phyloP scores from a whole-genome alignment of 2,329 filamentous ascomycete species.

The Aschersonia sp. region DNA sequence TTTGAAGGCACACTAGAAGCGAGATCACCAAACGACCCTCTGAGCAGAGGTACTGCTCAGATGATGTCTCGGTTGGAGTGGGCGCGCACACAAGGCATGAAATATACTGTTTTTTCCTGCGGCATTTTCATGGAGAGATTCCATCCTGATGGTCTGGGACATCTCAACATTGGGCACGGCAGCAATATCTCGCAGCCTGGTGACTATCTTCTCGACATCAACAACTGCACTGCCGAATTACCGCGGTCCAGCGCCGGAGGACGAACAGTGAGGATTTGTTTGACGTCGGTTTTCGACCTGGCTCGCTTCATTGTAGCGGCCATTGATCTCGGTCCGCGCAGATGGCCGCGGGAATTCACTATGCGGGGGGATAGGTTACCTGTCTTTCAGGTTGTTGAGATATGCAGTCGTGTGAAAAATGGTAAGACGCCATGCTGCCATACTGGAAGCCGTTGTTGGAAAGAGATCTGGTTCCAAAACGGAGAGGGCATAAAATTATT shows the following conservation, averaged over 20 bases:
- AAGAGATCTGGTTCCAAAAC: no score
- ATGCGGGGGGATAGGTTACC: slow-evolving; percentile 54
- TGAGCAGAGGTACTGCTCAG: slow-evolving; percentile 45
- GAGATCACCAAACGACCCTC: slow-evolving; percentile 31
- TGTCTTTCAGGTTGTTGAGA: slow-evolving; percentile 41
- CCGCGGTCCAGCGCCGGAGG: slow-evolving; percentile 38
- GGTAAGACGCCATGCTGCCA: slow-evolving; percentile 14
- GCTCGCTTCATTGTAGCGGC: slow-evolving; percentile 59
- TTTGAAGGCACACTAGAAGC: slow-evolving; percentile 49
- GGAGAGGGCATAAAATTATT: neutral
- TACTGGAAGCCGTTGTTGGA: no score
- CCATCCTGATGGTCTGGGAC: slow-evolving; percentile 48
- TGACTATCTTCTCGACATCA: slow-evolving; percentile 52
- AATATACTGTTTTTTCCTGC: slow-evolving; percentile 58
- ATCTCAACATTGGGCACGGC: slow-evolving; percentile 42
- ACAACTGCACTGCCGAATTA: slow-evolving; percentile 41
- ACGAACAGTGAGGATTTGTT: slow-evolving; percentile 38
- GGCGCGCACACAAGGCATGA: slow-evolving; percentile 36
- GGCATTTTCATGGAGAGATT: slow-evolving; percentile 68
- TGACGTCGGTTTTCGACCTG: slow-evolving; percentile 58
- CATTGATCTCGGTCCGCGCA: slow-evolving; percentile 41
- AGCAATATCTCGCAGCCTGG: slow-evolving; percentile 41
- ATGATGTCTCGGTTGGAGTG: slow-evolving; percentile 44
- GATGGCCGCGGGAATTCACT: slow-evolving; percentile 55
- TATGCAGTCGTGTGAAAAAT: slow-evolving; percentile 34